Base-by-base conservation (phyloP, 2,329 filamentous ascomycete genomes). In the Geoglossum cookeanum region DNA sequence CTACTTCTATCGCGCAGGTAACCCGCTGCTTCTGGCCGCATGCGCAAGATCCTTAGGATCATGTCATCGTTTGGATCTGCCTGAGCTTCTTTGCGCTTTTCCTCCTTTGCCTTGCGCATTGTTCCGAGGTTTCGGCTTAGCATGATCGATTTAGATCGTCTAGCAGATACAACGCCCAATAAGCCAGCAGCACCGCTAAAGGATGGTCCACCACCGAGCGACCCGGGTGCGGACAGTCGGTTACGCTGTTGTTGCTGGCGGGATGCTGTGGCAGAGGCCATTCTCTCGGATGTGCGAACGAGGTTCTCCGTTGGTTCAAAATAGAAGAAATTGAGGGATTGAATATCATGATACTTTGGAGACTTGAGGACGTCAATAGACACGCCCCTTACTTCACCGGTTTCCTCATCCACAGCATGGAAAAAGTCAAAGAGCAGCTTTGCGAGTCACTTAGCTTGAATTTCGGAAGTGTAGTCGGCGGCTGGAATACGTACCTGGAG, bases 251-350 rank as follows among this genome's bases (percentile, higher is more conserved):
- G 77, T 65, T 90, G 83, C 65, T 94, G 85, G 33, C 84, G 80
- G 59, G 87, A 80, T 8, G 85, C 84, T 3, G 85, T 94, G 45
- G 89, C 88, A 1, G 87, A 84, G 3, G 90, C 91, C 86, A 98
- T 98, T 58, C 87, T 81, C 70, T 98, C 92, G 2, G 88, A 95
- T n/a, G 88, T 94, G 55, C 91, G 85, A 64, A 97, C 88, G 11
- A 98, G 78, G 64, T 86, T 90, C 60, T 94, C 87, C 0, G 89
- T 94, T 35, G 85, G 79, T 65, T 97, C 90, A 66, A 92, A 94
- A 74, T 98, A 98, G 76, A 97, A 98, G 77, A 97, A 98, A 73
- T 95, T 94, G 61, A 98, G 79, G 60, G 88, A 91, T 62, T 92
- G 87, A 57, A 98, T 80, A 69, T 98, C 92, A 74, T 96, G 90